Conservation (phyloP, 1,284 basidiomycete genomes). For the Veloboletus limbatus region DNA sequence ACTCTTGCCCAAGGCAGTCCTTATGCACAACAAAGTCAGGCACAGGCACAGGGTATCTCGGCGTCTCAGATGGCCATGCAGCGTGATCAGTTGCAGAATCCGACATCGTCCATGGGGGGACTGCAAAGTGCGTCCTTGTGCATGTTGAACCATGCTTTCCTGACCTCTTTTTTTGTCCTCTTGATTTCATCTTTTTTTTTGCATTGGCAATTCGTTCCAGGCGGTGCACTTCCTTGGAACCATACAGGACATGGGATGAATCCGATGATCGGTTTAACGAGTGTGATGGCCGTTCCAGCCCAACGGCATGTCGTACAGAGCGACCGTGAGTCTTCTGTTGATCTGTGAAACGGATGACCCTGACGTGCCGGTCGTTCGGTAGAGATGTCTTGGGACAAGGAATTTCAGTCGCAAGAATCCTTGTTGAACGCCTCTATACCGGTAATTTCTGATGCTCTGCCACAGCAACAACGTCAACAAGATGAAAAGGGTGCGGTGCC, state of each 20-base stretch:
- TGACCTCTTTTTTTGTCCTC: conserved; percentile 7
- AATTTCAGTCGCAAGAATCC: conserved; percentile 57
- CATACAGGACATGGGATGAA: conserved; percentile 36
- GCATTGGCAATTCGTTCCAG: conserved; percentile 7
- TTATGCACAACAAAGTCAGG: background rate
- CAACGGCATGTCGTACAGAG: conserved; percentile 34
- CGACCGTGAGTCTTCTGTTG: conserved; percentile 34
- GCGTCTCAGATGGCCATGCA: conserved; percentile 12
- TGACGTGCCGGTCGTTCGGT: background rate
- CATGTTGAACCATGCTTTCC: conserved; percentile 3
- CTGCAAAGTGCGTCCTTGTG: conserved; percentile 20
- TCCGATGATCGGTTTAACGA: conserved; percentile 37
- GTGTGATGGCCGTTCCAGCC: conserved; percentile 28
- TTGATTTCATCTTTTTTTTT: background rate
- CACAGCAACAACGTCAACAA: conserved; percentile 18
- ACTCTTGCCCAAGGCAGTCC: background rate
- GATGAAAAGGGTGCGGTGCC: conserved; percentile 23
- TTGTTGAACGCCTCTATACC: conserved; percentile 18
- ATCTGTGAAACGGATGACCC: background rate
- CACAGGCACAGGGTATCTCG: conserved; percentile 8
- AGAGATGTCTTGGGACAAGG: conserved; percentile 59
- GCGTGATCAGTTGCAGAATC: conserved; percentile 11
- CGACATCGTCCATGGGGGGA: conserved; percentile 4
- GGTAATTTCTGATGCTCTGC: background rate
- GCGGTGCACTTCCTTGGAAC: conserved; percentile 39